Conservation (phyloP, 495 filamentous ascomycete genomes). For the Penicillium cosmopolitanum region DNA sequence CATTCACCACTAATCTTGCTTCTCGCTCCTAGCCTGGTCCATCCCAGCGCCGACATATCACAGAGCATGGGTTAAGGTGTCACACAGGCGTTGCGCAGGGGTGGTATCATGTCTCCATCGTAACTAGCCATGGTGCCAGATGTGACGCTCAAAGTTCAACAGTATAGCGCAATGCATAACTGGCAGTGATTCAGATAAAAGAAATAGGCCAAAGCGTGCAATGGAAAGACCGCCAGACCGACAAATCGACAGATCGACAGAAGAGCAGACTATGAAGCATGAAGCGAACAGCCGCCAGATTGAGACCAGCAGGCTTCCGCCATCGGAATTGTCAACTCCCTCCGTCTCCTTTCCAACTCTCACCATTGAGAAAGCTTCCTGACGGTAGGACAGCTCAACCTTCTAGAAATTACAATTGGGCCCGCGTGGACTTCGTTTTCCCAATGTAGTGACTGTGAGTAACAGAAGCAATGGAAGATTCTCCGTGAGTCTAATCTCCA, state of each 20-base stretch:
- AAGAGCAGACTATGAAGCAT: neutral
- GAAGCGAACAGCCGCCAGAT: neutral
- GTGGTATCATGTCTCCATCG: slow-evolving; percentile 13
- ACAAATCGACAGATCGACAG: neutral
- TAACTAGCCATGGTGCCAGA: neutral
- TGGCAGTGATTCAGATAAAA: no score
- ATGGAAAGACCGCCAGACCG: neutral
- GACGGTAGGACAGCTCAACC: slow-evolving; percentile 16
- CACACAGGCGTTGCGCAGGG: slow-evolving; percentile 10
- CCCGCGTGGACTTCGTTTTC: slow-evolving; percentile 14
- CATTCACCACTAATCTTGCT: neutral
- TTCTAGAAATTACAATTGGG: slow-evolving; percentile 33
- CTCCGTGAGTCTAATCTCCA: slow-evolving; percentile 9
- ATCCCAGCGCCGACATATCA: slow-evolving; percentile 12
- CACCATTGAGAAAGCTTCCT: slow-evolving; percentile 8
- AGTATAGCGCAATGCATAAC: neutral
- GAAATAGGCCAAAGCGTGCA: neutral
- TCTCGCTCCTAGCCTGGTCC: neutral
- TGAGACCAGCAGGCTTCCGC: slow-evolving; percentile 1
- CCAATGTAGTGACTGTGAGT: slow-evolving; percentile 18
- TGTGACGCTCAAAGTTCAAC: slow-evolving; percentile 13
- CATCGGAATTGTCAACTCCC: neutral
- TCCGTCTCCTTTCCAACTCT: slow-evolving; percentile 13
- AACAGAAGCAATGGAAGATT: slow-evolving; percentile 30
- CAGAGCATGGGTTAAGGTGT: slow-evolving; percentile 12